Evolutionary conservation across 768 basidiomycete genomes (phyloP).

Genomic region (Mycena sanguinolenta): DNA sequence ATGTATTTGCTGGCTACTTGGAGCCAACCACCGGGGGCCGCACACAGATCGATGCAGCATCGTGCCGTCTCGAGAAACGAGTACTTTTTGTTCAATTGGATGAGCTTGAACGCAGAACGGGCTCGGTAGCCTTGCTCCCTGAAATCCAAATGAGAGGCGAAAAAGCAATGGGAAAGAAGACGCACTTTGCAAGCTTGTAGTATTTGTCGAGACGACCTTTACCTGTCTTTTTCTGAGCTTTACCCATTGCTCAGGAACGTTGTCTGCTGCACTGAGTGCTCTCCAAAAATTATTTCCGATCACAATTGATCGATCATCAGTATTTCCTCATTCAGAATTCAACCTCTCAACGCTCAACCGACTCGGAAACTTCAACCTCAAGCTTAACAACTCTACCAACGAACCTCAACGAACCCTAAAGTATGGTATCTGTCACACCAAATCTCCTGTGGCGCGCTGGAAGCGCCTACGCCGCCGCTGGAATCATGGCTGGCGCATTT

Average conservation of each 20-base stretch:
- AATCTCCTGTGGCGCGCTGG: slow-evolving; percentile 21
- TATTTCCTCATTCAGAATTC: neutral
- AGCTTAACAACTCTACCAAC: too few relatives aligned
- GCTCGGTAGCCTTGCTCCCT: slow-evolving; percentile 99
- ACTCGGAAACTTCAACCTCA: too few relatives aligned
- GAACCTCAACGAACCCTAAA: neutral
- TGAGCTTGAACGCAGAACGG: slow-evolving; percentile 99
- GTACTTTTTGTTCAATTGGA: slow-evolving; percentile 99
- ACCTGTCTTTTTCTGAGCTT: slow-evolving; percentile 94
- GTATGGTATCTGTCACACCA: slow-evolving; percentile 4
- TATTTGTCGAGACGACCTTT: slow-evolving; percentile 97
- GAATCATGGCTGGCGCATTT: slow-evolving; percentile 75
- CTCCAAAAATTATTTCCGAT: slow-evolving; percentile 23
- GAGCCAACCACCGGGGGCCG: slow-evolving; percentile 98
- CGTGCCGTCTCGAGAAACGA: slow-evolving; percentile 88
- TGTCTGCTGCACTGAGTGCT: neutral
- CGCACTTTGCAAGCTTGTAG: slow-evolving; percentile 93
- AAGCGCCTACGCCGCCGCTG: slow-evolving; percentile 53
- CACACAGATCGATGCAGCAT: slow-evolving; percentile 98
- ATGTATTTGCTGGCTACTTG: slow-evolving; percentile 99
- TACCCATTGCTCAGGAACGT: slow-evolving; percentile 63
- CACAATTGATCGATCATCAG: slow-evolving; percentile 8
- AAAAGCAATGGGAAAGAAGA: slow-evolving; percentile 17
- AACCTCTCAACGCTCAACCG: neutral
- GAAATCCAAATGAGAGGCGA: slow-evolving; percentile 29